phyloP scores from a whole-genome alignment of 257 asterid species.

The Vinca minor region DNA sequence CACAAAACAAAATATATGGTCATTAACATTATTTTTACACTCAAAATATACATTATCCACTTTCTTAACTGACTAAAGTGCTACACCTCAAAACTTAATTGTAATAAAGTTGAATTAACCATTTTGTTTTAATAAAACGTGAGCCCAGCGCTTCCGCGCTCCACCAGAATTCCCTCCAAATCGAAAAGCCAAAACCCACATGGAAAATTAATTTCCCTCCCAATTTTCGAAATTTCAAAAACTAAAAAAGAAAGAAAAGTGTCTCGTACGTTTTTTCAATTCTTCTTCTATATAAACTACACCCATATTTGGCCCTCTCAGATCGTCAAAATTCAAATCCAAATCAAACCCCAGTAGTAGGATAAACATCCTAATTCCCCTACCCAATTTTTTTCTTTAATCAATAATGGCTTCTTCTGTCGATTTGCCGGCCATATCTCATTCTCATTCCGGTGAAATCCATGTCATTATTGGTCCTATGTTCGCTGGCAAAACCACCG shows the following conservation, averaged over 20 bases:
- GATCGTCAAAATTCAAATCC: not conserved
- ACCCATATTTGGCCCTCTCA: too few relatives aligned
- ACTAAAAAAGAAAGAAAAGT: not conserved
- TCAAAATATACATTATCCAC: too few relatives aligned
- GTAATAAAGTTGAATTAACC: too few relatives aligned
- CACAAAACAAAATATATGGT: too few relatives aligned
- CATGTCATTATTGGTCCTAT: conserved; percentile 85
- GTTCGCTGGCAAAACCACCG: conserved; percentile 87
- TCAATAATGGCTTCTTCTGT: conserved; percentile 3
- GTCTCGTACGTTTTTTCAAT: not conserved
- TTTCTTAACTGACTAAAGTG: too few relatives aligned
- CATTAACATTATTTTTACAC: too few relatives aligned
- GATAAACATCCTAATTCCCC: too few relatives aligned
- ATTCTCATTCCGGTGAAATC: conserved; percentile 45
- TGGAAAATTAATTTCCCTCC: not conserved
- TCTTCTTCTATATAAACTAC: not conserved
- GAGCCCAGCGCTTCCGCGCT: not conserved
- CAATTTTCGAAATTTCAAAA: not conserved
- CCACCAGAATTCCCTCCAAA: not conserved
- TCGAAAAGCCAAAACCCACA: not conserved
- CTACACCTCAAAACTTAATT: too few relatives aligned
- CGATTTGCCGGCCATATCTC: not conserved
- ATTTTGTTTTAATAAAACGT: too few relatives aligned
- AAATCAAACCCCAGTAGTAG: not conserved
- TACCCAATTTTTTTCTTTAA: too few relatives aligned